These are phyloP conservation scores for Miscanthus lutarioriparius DNA, from an alignment of 176 grass and related monocot species.

Conservation along the genomic window DNA sequence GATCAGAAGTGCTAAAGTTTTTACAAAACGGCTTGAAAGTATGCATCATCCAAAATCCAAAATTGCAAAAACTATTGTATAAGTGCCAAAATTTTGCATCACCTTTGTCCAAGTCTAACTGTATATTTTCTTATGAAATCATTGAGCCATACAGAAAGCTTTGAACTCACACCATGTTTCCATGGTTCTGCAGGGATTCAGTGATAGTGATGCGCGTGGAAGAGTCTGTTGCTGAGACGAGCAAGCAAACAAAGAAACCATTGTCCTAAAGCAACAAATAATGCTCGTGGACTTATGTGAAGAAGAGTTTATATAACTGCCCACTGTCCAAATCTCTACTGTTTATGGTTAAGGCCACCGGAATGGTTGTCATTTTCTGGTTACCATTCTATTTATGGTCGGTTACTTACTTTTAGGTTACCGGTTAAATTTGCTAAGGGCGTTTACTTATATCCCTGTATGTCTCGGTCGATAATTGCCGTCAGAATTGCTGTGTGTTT, in stretches of 20 bases:
- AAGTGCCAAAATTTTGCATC: not conserved
- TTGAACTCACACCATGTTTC: constrained; percentile 31
- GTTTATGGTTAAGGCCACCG: not conserved
- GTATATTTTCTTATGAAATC: not conserved
- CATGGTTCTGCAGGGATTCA: constrained; percentile 28
- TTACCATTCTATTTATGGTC: not conserved
- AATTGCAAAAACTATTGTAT: not conserved
- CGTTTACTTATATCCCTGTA: not conserved
- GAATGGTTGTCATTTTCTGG: not conserved
- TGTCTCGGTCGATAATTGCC: not conserved
- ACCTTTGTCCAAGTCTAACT: not conserved
- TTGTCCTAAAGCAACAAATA: constrained; percentile 42
- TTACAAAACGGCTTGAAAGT: not conserved
- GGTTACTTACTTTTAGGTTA: not conserved
- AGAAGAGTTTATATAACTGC: constrained; percentile 4
- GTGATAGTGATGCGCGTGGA: constrained; percentile 29
- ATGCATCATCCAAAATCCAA: not conserved
- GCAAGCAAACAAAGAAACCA: constrained; percentile 23
- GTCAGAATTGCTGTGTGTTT: not conserved
- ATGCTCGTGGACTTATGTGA: constrained; percentile 22
- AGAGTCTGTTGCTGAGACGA: constrained; percentile 35
- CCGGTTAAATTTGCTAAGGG: not conserved
- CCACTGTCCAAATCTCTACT: no score
- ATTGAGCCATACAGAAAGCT: not conserved
- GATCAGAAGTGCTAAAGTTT: not conserved